These are phyloP conservation scores for Fusarium graminum DNA, from an alignment of 2,329 filamentous ascomycete species.

Conservation along the genomic window DNA sequence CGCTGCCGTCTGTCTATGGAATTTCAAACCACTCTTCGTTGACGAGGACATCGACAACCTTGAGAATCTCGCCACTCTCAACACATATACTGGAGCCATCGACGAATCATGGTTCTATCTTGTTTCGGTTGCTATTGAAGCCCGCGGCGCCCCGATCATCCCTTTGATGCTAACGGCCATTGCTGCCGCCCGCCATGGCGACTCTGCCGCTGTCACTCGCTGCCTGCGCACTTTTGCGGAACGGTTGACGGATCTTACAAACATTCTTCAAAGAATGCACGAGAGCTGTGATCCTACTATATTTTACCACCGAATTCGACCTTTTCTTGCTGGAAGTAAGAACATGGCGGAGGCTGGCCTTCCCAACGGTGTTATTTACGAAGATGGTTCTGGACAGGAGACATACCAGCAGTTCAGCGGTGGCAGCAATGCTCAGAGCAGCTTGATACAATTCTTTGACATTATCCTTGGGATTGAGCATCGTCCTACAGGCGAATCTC, in stretches of 20 bases:
- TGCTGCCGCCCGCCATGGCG: slow-evolving; percentile 77
- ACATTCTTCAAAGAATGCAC: slow-evolving; percentile 88
- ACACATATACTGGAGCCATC: slow-evolving; percentile 91
- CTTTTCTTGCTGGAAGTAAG: slow-evolving; percentile 94
- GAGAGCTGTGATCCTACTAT: slow-evolving; percentile 94
- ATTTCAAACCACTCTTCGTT: slow-evolving; percentile 91
- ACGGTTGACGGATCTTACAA: slow-evolving; percentile 85
- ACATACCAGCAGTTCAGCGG: slow-evolving; percentile 88
- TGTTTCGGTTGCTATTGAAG: slow-evolving; percentile 94
- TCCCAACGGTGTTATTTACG: slow-evolving; percentile 88
- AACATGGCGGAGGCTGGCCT: slow-evolving; percentile 97
- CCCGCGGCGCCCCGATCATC: slow-evolving; percentile 87
- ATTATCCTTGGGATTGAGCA: slow-evolving; percentile 91
- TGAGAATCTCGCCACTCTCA: slow-evolving; percentile 87
- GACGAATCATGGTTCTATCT: slow-evolving; percentile 99
- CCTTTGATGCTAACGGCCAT: slow-evolving; percentile 92
- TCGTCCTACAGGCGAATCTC: slow-evolving; percentile 84
- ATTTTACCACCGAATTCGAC: slow-evolving; percentile 96
- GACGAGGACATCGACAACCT: slow-evolving; percentile 85
- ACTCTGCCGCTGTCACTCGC: slow-evolving; percentile 78
- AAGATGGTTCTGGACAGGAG: slow-evolving; percentile 77
- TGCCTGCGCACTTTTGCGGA: slow-evolving; percentile 88
- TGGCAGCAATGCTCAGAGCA: slow-evolving; percentile 97
- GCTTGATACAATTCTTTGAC: slow-evolving; percentile 97
- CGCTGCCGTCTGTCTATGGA: slow-evolving; percentile 92